Evolutionary conservation across 176 grass and related monocot species (phyloP).

Genomic region (Juncus inflexus): DNA sequence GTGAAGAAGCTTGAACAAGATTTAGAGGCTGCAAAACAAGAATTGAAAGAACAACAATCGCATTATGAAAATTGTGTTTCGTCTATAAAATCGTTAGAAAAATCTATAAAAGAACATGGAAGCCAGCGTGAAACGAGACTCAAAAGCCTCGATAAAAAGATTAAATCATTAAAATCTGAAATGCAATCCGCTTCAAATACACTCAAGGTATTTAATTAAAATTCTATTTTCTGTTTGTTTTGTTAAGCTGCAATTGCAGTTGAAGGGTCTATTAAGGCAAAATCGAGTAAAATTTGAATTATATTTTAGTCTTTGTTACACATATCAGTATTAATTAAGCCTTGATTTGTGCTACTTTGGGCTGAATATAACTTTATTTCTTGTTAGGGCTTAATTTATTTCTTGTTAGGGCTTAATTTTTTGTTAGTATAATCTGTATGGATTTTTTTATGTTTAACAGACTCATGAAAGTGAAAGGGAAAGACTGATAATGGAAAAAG

Average conservation of each 20-base stretch:
- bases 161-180: slow-evolving; percentile 82
- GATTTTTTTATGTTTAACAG: slow-evolving; percentile 35
- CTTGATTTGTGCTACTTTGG: neutral
- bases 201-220: slow-evolving; percentile 68
- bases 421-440: slow-evolving; percentile 8
- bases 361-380: neutral
- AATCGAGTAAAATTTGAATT: neutral
- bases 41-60: slow-evolving; percentile 55
- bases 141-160: slow-evolving; percentile 70
- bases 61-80: slow-evolving; percentile 53
- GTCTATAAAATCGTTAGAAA: slow-evolving; percentile 63
- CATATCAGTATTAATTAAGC: neutral
- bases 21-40: slow-evolving; percentile 59
- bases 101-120: slow-evolving; percentile 73
- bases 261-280: neutral
- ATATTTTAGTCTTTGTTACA: neutral
- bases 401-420: neutral
- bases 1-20: slow-evolving; percentile 84
- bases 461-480: slow-evolving; percentile 76
- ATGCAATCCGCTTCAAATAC: slow-evolving; percentile 82
- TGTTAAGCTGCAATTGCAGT: neutral
- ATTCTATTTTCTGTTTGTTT: no score
- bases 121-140: slow-evolving; percentile 79
- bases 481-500: slow-evolving; percentile 94
- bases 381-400: neutral